Percentiles rank a stretch among this genome's conserved stretches.
These are phyloP conservation scores for Suillus luteus DNA, from an alignment of 768 basidiomycete genomes.

Conservation along the genomic window DNA sequence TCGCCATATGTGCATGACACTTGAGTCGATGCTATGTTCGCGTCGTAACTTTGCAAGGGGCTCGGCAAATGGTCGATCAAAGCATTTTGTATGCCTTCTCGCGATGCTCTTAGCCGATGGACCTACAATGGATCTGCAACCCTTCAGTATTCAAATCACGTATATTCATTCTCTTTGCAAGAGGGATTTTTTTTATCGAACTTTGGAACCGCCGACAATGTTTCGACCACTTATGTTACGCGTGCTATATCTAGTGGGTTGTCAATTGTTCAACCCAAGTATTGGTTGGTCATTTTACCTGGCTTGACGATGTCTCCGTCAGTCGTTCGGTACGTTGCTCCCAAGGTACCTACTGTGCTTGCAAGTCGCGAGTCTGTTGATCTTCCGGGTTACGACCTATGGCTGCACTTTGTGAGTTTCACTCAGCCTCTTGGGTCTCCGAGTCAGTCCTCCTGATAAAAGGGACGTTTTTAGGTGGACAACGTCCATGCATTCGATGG, in stretches of 20 bases:
- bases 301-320: conserved; percentile 16
- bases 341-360: conserved; percentile 22
- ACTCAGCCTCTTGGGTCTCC: neutral
- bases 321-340: conserved; percentile 20
- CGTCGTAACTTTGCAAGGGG: neutral
- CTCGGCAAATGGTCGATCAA: neutral
- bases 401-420: conserved; percentile 20
- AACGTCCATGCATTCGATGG: conserved; percentile 24
- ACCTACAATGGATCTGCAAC: neutral
- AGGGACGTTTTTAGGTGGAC: conserved; percentile 15
- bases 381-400: conserved; percentile 27
- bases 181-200: neutral
- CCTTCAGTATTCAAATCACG: neutral
- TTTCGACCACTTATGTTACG: neutral
- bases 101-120: neutral
- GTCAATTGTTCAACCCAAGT: neutral
- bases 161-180: neutral
- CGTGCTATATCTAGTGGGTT: neutral
- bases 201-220: neutral
- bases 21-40: neutral
- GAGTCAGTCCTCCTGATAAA: conserved; percentile 11
- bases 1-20: neutral
- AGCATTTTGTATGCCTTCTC: neutral
- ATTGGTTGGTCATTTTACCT: neutral
- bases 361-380: conserved; percentile 14